Evolutionary conservation across 371 early-diverging fungal genomes (phyloP), one percentile per base, ranked within the genome.

Genomic region (Umbelopsis sp.): DNA sequence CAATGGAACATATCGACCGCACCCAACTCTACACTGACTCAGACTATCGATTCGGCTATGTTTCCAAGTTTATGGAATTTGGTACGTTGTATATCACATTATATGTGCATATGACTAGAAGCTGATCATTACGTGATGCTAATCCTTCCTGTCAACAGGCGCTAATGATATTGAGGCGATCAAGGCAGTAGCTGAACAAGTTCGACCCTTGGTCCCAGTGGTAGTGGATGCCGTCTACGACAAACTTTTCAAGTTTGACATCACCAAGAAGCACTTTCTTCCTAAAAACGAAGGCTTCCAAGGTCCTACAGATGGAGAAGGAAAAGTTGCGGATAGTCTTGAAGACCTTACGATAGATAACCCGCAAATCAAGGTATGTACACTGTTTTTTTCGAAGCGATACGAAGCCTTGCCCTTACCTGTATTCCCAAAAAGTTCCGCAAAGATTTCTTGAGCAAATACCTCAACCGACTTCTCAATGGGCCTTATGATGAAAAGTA

Each of bases 191-290:
- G 94, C 89, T 8, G 76, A 81, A 6, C 69, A 84, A 6, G 74
- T 94, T 41, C 82, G 79, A 9, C 93, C 92, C 12, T 78, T 94
- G 16, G 91, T 92, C 9, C 94, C 94, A 6, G 85, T 81, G 14
- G 89, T 94, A 11, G 95, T 94, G 50, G 92, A 92, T 65, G 90
- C 90, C 20, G 91, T 91, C 69, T 92, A 91, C 73, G 63, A 51
- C 53, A 88, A 88, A 69, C 79, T 93, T 22, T 85, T 82, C 71
- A 65, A 73, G 18, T 91, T 80, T 64, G 91, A 91, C 70, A 79
- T 89, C 44, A 91, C 91, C 67, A 81, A 81, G 71, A 87, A 84
- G 79, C 72, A 76, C 70, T 84, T 88, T 71, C 78, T 92, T 65
- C 85, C 86, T 65, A 87, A 88, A 72, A 87, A 89, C 44, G 91